Evolutionary conservation across 78 protist genomes (phyloP).

Genomic region (Planoprotostelium fungivorum): DNA sequence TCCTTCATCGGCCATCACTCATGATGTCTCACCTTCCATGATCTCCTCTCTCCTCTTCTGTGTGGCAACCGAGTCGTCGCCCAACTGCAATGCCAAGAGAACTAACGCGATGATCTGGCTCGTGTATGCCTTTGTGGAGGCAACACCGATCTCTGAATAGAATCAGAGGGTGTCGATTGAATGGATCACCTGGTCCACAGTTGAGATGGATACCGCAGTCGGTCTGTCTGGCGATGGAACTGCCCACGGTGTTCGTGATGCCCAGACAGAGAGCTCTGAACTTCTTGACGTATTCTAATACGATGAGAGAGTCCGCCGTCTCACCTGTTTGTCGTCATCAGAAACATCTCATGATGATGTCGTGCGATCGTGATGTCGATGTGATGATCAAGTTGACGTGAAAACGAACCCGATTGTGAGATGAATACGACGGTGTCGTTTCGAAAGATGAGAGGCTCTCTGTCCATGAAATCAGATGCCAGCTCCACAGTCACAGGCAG

Average conservation of each 20-base stretch:
- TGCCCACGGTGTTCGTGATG: constrained; percentile 92
- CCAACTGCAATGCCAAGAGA: constrained; percentile 34
- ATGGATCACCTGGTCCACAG: constrained; percentile 78
- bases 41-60: constrained; percentile 24
- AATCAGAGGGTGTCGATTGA: too few species aligned
- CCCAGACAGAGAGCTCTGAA: constrained; percentile 21
- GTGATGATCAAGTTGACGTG: too few species aligned
- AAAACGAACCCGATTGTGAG: constrained; percentile 33
- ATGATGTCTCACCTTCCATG: neutral
- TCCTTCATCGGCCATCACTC: neutral
- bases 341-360: constrained; percentile 58
- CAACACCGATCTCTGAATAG: constrained; percentile 92
- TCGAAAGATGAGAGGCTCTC: constrained; percentile 60
- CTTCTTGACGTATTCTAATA: constrained; percentile 35
- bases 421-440: constrained; percentile 30
- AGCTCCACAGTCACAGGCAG: constrained; percentile 58
- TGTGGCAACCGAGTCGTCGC: constrained; percentile 32
- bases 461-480: constrained; percentile 77
- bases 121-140: constrained; percentile 98
- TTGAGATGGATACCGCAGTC: constrained; percentile 89
- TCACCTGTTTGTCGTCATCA: constrained; percentile 26
- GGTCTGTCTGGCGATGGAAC: constrained; percentile 88
- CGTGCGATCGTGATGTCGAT: constrained; percentile 13
- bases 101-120: constrained; percentile 65
- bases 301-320: constrained; percentile 89